Base-by-base conservation (phyloP, 495 filamentous ascomycete species). In the Annulohypoxylon bovei region DNA sequence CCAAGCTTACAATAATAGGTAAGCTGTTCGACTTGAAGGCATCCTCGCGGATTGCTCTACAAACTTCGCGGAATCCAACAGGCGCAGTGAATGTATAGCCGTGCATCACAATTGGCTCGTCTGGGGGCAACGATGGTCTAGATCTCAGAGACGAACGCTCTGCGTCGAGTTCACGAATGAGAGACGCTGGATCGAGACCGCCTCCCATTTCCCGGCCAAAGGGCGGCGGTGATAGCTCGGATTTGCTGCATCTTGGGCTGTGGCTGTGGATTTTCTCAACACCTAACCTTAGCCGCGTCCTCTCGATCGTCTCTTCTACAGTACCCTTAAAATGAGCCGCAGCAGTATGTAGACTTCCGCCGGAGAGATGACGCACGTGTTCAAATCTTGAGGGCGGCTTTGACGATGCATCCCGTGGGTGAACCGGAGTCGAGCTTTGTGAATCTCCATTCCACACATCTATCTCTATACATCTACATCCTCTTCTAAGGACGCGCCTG, bases 381-480 rank as follows among this genome's bases (percentile, higher is more conserved):
- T 76, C 65, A 4, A 67, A 62, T 44, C 47, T 71, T 25, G 73
- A 65, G 2, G 16, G 16, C 1, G 64, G 52, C 22, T 55, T 71
- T 14, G 50, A 4, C 14, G 69, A 75, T 22, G 61, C 33, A 25
- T 67, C 70, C 57, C 63, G 55, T 20, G 67, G 40, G 7, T 60
- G 62, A 3, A 71, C 67, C 6, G 69, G 67, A 12, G 71, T 65
- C 5, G 73, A 65, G 54, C 50, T 73, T 44, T 49, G 40, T 4
- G 78, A 65, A 56, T 91, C 85, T 2, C 93, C 92, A 79, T 98
- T 91, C 92, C 94, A 97, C 7, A 98, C 93, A 76, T 98, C 95
- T 71, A 98, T 97, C 77, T 98, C 95, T 30, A 98, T 92, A 68
- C 93, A 97, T 30, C 95, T 87, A 70, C 95, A 96, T 27, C 93